phyloP scores from a whole-genome alignment of 78 protist species.

The Isochrysis galbana region DNA sequence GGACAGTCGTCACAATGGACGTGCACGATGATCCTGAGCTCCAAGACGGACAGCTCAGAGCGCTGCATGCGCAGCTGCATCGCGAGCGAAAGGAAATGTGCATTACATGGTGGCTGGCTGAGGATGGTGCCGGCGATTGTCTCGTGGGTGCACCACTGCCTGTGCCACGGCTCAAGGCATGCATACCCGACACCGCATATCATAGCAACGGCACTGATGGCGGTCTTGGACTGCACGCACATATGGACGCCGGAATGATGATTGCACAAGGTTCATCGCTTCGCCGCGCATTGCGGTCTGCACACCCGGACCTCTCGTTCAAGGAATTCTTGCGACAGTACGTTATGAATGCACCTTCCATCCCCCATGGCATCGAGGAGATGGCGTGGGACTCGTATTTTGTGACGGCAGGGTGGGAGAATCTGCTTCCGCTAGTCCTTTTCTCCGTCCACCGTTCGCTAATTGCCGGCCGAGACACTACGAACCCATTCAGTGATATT shows the following conservation, averaged over 20 bases:
- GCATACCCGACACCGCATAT: neutral
- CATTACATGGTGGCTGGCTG: neutral
- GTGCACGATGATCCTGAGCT: neutral
- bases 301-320: neutral
- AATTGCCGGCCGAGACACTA: neutral
- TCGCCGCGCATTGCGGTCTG: neutral
- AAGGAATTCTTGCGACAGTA: neutral
- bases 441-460: constrained; percentile 2
- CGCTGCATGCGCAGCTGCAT: neutral
- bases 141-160: neutral
- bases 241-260: neutral
- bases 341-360: neutral
- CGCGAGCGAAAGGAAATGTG: neutral
- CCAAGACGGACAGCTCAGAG: neutral
- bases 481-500: neutral
- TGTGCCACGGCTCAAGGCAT: neutral
- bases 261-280: neutral
- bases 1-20: neutral
- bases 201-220: neutral
- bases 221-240: neutral
- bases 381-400: neutral
- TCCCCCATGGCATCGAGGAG: neutral
- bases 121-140: neutral
- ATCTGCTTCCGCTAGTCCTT: neutral
- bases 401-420: neutral